phyloP scores from a whole-genome alignment of 352 stramenopile genomes.

The Phytophthora sansomeana region DNA sequence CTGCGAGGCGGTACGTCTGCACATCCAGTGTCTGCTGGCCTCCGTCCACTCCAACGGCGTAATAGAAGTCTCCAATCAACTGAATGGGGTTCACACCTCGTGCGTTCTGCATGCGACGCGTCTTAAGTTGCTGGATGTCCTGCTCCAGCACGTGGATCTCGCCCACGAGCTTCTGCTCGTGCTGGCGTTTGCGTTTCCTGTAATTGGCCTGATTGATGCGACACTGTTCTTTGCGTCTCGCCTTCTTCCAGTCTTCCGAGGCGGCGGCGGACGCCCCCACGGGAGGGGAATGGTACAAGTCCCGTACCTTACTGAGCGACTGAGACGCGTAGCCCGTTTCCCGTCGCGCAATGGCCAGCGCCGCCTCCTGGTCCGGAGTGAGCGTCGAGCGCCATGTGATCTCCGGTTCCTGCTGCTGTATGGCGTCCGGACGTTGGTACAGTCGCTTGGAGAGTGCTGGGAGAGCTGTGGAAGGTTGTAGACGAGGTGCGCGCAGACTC shows the following conservation, averaged over 20 bases:
- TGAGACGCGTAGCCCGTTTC: constrained; percentile 22
- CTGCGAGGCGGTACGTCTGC: constrained; percentile 6
- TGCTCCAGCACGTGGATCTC: constrained; percentile 47
- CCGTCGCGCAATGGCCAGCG: constrained; percentile 26
- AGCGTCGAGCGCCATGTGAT: constrained; percentile 25
- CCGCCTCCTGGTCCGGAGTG: constrained; percentile 27
- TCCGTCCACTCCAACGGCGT: constrained; percentile 27
- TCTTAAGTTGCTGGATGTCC: constrained; percentile 46
- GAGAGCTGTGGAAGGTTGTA: constrained; percentile 17
- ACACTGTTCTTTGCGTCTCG: constrained; percentile 61
- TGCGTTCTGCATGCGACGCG: background rate
- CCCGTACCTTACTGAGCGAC: background rate
- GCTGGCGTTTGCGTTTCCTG: constrained; percentile 57
- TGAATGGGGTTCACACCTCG: constrained; percentile 22
- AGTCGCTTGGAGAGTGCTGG: constrained; percentile 21
- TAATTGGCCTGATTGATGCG: constrained; percentile 74
- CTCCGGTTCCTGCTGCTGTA: background rate
- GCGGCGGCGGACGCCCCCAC: background rate
- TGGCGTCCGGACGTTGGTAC: constrained; percentile 2
- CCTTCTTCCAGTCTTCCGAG: constrained; percentile 49
- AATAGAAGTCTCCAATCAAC: constrained; percentile 46
- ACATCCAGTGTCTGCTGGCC: constrained; percentile 8
- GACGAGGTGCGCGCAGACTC: constrained; percentile 9
- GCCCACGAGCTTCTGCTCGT: constrained; percentile 42
- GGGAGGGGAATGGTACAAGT: background rate